These are phyloP conservation scores for Turritis glabra DNA, from an alignment of 345 rosid genomes.

Conservation along the genomic window DNA sequence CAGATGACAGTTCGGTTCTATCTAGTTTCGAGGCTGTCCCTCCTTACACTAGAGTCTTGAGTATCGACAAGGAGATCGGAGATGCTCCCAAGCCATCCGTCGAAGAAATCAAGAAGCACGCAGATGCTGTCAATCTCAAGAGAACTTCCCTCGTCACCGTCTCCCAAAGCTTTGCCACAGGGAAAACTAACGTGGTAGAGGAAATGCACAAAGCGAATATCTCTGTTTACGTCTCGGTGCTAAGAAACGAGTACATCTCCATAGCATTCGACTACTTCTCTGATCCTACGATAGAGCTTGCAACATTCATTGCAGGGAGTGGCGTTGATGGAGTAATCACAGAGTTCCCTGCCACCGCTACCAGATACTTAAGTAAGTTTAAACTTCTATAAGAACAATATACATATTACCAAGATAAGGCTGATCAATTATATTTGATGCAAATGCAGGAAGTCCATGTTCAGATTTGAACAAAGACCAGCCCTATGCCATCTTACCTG, in stretches of 20 bases:
- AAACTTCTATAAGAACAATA: slow-evolving; percentile 5
- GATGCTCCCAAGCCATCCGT: slow-evolving; percentile 52
- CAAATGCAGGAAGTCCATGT: slow-evolving; percentile 63
- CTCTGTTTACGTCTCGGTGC: slow-evolving; percentile 60
- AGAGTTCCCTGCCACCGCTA: slow-evolving; percentile 78
- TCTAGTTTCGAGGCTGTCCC: slow-evolving; percentile 47
- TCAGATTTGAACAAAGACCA: slow-evolving; percentile 40
- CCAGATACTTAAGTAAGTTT: slow-evolving; percentile 69
- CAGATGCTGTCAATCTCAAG: slow-evolving; percentile 56
- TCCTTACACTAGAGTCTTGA: slow-evolving; percentile 58
- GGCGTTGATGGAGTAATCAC: slow-evolving; percentile 71
- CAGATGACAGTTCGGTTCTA: slow-evolving; percentile 78
- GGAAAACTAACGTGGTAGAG: slow-evolving; percentile 46
- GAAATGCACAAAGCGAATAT: slow-evolving; percentile 65
- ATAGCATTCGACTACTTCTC: slow-evolving; percentile 68
- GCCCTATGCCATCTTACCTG: slow-evolving; percentile 50
- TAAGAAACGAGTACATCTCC: slow-evolving; percentile 66
- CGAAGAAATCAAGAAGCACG: slow-evolving; percentile 69
- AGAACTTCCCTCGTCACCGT: slow-evolving; percentile 47
- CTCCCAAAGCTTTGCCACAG: slow-evolving; percentile 43
- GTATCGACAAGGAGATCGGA: slow-evolving; percentile 48
- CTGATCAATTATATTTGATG: slow-evolving; percentile 40
- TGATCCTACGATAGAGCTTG: slow-evolving; percentile 71
- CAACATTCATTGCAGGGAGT: slow-evolving; percentile 51
- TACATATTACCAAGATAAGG: neutral